These are phyloP conservation scores for Hanseniaspora osmophila DNA, from an alignment of 805 yeast species.

Conservation along the genomic window DNA sequence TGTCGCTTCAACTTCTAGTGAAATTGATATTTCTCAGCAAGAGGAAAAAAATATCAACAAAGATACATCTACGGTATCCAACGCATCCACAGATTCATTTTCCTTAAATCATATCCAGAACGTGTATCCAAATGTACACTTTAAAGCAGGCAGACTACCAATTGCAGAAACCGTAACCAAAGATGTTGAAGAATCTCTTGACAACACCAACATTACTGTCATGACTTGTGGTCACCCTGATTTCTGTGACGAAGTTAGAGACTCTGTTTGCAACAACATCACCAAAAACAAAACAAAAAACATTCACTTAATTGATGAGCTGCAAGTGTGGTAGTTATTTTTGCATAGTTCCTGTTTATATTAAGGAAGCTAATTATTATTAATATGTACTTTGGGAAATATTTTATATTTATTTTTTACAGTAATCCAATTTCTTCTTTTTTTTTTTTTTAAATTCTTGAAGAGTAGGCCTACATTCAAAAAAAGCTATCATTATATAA, in stretches of 20 bases:
- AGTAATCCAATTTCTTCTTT: no score
- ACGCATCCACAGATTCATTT: not conserved
- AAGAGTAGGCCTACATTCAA: no score
- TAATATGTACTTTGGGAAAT: no score
- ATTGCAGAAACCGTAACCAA: not conserved
- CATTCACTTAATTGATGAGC: constrained; percentile 41
- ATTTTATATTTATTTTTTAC: no score
- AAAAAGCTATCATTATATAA: no score
- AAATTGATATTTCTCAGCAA: not conserved
- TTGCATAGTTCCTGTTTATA: no score
- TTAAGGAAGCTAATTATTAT: no score
- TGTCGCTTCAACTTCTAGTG: not conserved
- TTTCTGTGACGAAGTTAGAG: constrained; percentile 41
- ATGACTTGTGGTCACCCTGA: constrained; percentile 43
- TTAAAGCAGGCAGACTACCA: not conserved
- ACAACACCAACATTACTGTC: constrained; percentile 23
- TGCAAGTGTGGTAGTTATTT: constrained; percentile 38
- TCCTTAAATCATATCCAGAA: not conserved
- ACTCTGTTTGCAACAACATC: constrained; percentile 26
- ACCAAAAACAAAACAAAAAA: constrained; percentile 22
- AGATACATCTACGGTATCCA: not conserved
- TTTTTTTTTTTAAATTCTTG: no score
- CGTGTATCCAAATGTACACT: not conserved
- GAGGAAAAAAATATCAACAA: not conserved
- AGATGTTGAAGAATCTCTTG: not conserved